Evolutionary conservation across 345 rosid species (phyloP).

Genomic region (Eucalyptus tenuipes): DNA sequence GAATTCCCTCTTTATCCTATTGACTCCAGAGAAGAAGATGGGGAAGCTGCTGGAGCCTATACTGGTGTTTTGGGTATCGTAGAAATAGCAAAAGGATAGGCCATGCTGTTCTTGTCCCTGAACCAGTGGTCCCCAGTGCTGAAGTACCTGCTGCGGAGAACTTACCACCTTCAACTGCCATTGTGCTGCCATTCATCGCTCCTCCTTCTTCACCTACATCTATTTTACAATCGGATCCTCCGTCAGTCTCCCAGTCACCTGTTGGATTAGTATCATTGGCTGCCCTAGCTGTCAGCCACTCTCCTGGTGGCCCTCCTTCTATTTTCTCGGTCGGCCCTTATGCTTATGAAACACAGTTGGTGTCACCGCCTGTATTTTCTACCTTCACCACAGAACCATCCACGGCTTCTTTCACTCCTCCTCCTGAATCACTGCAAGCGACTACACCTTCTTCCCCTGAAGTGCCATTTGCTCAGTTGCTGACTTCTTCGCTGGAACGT

Average conservation of each 20-base stretch:
- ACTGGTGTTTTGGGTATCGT: conserved; percentile 73
- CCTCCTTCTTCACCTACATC: conserved; percentile 98
- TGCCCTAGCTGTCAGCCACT: conserved; percentile 37
- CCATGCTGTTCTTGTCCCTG: conserved; percentile 75
- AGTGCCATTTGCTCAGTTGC: conserved; percentile 85
- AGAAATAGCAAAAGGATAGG: conserved; percentile 67
- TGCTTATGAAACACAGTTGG: conserved; percentile 89
- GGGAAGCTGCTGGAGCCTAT: conserved; percentile 73
- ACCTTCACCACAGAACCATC: conserved; percentile 88
- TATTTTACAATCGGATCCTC: conserved; percentile 75
- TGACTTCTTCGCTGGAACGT: conserved; percentile 80
- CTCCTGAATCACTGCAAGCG: conserved; percentile 68
- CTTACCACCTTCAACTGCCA: conserved; percentile 26
- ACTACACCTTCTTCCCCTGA: conserved; percentile 96
- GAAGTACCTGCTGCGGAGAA: conserved; percentile 15
- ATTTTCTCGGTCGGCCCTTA: conserved; percentile 80
- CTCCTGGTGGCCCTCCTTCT: conserved; percentile 60
- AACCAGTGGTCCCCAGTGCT: conserved; percentile 29
- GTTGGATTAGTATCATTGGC: conserved; percentile 47
- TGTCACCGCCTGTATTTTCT: conserved; percentile 93
- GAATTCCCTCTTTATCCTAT: background rate
- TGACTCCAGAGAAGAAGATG: conserved; percentile 67
- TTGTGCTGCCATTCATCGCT: conserved; percentile 62
- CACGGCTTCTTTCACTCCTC: conserved; percentile 91
- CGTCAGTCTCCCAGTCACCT: conserved; percentile 72